A percentile compares a stretch with the other conserved stretches of the same genome.
These are phyloP conservation scores for Trichoderma oligosporum DNA, from an alignment of 2,329 filamentous ascomycete species.

Conservation along the genomic window DNA sequence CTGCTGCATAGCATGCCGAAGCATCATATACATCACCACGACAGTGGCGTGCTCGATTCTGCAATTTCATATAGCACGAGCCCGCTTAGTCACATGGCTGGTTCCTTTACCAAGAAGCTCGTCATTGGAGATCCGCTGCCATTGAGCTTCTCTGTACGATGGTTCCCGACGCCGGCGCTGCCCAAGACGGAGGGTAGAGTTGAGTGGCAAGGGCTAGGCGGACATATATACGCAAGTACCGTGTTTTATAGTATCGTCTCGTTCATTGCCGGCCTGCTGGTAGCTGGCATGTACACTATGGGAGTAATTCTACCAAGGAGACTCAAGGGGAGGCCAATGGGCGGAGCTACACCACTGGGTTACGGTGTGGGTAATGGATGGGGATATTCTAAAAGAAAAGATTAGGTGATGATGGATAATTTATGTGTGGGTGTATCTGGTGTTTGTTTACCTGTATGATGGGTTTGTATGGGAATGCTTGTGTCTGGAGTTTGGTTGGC, in stretches of 20 bases:
- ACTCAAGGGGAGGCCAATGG: conserved; percentile 48
- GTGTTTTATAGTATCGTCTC: conserved; percentile 59
- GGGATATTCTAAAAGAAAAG: conserved; percentile 55
- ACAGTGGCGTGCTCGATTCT: conserved; percentile 78
- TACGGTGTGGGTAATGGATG: conserved; percentile 59
- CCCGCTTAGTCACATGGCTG: conserved; percentile 58
- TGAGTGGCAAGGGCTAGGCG: conserved; percentile 62
- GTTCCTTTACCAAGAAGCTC: conserved; percentile 57
- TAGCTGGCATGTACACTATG: conserved; percentile 57
- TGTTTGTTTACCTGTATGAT: conserved; percentile 2
- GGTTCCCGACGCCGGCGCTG: conserved; percentile 74
- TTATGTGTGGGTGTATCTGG: not conserved
- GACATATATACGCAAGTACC: conserved; percentile 60
- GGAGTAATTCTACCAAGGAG: conserved; percentile 56
- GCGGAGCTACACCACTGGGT: conserved; percentile 55
- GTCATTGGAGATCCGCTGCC: conserved; percentile 84
- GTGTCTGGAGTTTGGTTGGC: conserved; percentile 17
- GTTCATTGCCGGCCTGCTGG: conserved; percentile 53
- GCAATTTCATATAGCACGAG: conserved; percentile 83
- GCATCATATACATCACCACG: conserved; percentile 59
- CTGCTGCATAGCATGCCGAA: conserved; percentile 69
- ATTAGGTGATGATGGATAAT: not conserved
- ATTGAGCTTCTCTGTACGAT: conserved; percentile 74
- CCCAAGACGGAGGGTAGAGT: conserved; percentile 64
- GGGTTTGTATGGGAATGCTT: conserved; percentile 3